Evolutionary conservation across 2,329 filamentous ascomycete genomes (phyloP).

Genomic region (Myriangium duriaei): DNA sequence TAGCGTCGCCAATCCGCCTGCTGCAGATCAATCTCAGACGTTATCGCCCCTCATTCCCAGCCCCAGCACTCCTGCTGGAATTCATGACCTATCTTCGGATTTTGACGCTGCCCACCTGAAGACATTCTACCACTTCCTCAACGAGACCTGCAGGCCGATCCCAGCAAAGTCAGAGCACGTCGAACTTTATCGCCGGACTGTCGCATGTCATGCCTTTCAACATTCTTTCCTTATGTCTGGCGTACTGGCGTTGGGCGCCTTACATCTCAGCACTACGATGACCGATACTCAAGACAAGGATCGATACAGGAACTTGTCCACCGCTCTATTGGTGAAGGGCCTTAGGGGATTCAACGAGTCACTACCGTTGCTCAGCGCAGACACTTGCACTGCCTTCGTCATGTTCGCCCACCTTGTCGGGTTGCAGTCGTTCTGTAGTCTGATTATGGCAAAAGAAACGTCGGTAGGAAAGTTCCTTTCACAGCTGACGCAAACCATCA

Average conservation of each 20-base stretch:
- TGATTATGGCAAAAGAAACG: not conserved
- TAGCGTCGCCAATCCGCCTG: not conserved
- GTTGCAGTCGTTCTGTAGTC: not conserved
- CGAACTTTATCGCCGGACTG: not conserved
- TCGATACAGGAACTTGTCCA: not conserved
- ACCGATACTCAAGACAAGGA: not conserved
- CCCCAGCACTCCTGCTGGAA: not conserved
- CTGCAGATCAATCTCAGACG: not conserved
- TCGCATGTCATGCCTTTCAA: conserved; percentile 1
- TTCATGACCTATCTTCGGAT: not conserved
- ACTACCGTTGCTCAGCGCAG: not conserved
- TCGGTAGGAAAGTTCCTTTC: not conserved
- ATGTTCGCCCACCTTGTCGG: not conserved
- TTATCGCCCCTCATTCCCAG: not conserved
- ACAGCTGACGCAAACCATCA: not conserved
- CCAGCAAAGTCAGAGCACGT: conserved; percentile 1
- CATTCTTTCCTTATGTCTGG: conserved; percentile 3
- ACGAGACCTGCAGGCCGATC: not conserved
- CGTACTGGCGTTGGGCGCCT: conserved; percentile 2
- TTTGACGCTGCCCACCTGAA: conserved; percentile 1
- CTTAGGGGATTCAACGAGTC: not conserved
- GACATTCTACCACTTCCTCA: conserved; percentile 3
- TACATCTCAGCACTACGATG: not conserved
- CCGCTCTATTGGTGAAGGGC: not conserved
- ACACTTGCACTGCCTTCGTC: not conserved